Evolutionary conservation across 2,329 filamentous ascomycete genomes (phyloP), one percentile per base, ranked within the genome.

Genomic region (Ceratocystis eucalypticola): DNA sequence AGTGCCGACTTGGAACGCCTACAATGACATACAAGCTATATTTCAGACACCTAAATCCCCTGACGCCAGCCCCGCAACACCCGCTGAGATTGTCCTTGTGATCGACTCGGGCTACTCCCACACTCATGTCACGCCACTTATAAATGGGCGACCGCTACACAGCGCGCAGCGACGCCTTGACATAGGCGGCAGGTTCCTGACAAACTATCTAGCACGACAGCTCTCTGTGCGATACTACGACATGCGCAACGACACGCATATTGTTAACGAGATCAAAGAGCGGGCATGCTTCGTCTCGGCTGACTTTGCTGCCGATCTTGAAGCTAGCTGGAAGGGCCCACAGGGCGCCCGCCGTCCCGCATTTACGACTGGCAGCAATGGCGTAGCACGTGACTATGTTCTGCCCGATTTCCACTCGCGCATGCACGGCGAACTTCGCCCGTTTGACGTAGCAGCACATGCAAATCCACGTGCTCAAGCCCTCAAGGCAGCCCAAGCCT

Each of bases 251-350:
- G 94, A 99, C 71, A 88, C 89, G 0, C 87, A 95, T 74, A 87
- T 97, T 63, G 91, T 96, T 74, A 96, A 96, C 72, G 89, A 96
- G 74, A 92, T 97, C 75, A 99, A 99, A 73, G 94, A 99, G 74
- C 82, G 87, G 3, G 86, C 88, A 0, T 96, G 90, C 73, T 97
- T 88, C 71, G 86, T 96, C 10, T 88, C 88, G 1, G 77, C 83
- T 0, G 85, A 95, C 72, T 96, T 97, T 74, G 78, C 80, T 30
- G 72, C 74, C 5, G 90, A 96, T 71, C 82, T 99, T 45, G 92
- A 97, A 69, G 82, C 81, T 69, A 87, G 86, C 0, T 96, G 91
- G 91, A 94, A 91, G 74, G 88, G 87, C 5, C 85, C 88, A 1
- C 77, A 82, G 68, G 82, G 85, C 55, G 81, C 85, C 62, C 78